phyloP scores from a whole-genome alignment of 164 flowering plant species.

The Akebia trifoliata region DNA sequence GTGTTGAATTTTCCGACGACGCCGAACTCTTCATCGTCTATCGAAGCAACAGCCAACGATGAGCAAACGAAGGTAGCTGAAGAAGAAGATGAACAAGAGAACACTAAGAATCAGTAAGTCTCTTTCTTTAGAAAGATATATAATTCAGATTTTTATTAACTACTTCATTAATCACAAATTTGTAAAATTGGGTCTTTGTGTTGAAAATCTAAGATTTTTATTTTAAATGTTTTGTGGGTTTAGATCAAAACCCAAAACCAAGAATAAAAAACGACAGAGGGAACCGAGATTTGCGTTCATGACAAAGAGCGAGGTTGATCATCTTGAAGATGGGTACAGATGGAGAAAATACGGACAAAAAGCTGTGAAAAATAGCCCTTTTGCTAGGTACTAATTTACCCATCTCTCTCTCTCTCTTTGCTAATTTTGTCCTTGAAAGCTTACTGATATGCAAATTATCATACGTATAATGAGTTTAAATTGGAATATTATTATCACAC shows the following conservation, averaged over 20 bases:
- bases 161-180: too few relatives aligned
- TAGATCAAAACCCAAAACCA: constrained; percentile 74
- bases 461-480: too few relatives aligned
- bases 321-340: constrained; percentile 84
- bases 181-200: too few relatives aligned
- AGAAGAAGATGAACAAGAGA: constrained; percentile 34
- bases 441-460: too few relatives aligned
- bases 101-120: too few relatives aligned
- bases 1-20: constrained; percentile 59
- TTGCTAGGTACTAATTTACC: constrained; percentile 62
- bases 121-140: too few relatives aligned
- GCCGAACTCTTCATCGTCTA: constrained; percentile 68
- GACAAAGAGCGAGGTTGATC: constrained; percentile 88
- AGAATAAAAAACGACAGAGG: constrained; percentile 63
- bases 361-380: constrained; percentile 93
- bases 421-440: too few relatives aligned
- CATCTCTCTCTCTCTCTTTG: too few relatives aligned
- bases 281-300: constrained; percentile 90
- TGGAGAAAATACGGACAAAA: constrained; percentile 97
- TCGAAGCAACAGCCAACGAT: constrained; percentile 45
- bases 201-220: too few relatives aligned
- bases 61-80: constrained; percentile 26
- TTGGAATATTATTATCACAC: too few relatives aligned
- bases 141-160: too few relatives aligned
- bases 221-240: constrained; percentile 2